Conservation (phyloP, 768 basidiomycete genomes). For the Boletus fagicola region DNA sequence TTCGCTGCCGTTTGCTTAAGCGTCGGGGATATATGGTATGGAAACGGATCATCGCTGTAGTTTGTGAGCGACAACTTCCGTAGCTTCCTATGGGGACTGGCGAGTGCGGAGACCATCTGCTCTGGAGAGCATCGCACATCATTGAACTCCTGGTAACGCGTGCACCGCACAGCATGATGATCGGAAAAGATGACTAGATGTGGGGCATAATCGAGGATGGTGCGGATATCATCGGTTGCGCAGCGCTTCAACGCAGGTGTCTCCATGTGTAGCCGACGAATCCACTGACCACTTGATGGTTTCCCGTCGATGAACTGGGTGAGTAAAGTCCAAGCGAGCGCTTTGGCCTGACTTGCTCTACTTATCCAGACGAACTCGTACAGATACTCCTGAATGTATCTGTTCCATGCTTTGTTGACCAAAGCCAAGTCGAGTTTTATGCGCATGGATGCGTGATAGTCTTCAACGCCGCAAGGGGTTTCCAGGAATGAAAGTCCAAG, state of each 20-base stretch:
- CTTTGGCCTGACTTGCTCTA: slow-evolving; percentile 48
- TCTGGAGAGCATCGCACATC: slow-evolving; percentile 51
- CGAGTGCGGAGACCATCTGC: slow-evolving; percentile 58
- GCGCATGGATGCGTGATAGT: slow-evolving; percentile 48
- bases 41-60: slow-evolving; percentile 62
- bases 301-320: slow-evolving; percentile 41
- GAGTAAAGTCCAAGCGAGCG: slow-evolving; percentile 43
- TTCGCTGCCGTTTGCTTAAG: slow-evolving; percentile 49
- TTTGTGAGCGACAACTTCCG: slow-evolving; percentile 68
- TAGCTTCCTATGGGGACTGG: slow-evolving; percentile 50
- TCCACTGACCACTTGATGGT: slow-evolving; percentile 44
- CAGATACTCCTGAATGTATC: slow-evolving; percentile 51
- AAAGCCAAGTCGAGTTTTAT: slow-evolving; percentile 50
- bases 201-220: slow-evolving; percentile 65
- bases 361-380: slow-evolving; percentile 74
- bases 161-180: slow-evolving; percentile 60
- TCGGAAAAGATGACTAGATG: slow-evolving; percentile 61
- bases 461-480: slow-evolving; percentile 39
- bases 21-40: slow-evolving; percentile 53
- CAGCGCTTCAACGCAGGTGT: slow-evolving; percentile 63
- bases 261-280: slow-evolving; percentile 69
- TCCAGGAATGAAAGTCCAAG: slow-evolving; percentile 60
- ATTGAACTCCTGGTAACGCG: slow-evolving; percentile 42
- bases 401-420: slow-evolving; percentile 58
- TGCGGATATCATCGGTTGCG: slow-evolving; percentile 61